A percentile compares a stretch with the other conserved stretches of the same genome.
Conservation (phyloP, 345 rosid genomes). For the Eucalyptus victrix region DNA sequence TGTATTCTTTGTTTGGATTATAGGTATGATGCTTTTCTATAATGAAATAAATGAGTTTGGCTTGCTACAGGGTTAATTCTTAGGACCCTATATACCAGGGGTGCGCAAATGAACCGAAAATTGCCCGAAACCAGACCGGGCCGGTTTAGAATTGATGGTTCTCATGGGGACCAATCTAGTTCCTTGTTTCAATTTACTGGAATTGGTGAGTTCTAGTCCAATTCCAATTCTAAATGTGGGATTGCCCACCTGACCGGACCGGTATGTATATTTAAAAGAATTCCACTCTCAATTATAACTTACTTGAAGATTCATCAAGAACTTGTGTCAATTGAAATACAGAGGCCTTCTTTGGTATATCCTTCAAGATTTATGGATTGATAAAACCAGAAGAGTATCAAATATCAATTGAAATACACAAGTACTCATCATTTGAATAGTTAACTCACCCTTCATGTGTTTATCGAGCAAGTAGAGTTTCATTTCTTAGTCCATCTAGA, state of each 20-base stretch:
- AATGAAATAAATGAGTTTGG: background rate
- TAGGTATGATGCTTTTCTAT: background rate
- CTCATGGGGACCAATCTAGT: no score
- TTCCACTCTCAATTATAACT: background rate
- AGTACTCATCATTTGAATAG: background rate
- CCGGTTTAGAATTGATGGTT: no score
- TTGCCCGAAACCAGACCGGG: accelerated
- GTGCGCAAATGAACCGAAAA: no score
- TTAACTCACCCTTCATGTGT: background rate
- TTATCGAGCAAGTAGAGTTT: background rate
- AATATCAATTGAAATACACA: background rate
- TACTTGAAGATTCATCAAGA: background rate
- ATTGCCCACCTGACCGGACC: no score
- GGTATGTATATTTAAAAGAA: no score
- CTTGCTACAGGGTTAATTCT: background rate
- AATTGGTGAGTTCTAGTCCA: no score
- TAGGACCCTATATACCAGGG: background rate
- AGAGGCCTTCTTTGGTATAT: background rate
- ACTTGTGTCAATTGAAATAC: background rate
- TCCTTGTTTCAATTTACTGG: no score
- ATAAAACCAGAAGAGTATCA: background rate
- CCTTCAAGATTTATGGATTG: no score
- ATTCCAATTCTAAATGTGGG: no score
- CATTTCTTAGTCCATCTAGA: background rate
- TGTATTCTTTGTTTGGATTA: background rate